Evolutionary conservation across 306 rosid species (phyloP), one percentile per base, ranked within the genome.

Genomic region (Senna tora): DNA sequence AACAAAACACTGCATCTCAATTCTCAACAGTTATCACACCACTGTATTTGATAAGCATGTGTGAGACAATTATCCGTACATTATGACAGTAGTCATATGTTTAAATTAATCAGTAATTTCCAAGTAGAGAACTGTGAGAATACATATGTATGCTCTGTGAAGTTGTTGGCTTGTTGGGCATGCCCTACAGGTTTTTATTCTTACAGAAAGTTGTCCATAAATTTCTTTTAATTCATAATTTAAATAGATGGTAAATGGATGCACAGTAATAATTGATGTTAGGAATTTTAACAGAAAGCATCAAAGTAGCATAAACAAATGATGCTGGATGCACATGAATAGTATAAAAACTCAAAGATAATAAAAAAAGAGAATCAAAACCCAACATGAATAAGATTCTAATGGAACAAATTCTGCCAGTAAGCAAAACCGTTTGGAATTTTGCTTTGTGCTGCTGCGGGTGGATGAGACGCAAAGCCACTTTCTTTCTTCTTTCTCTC

Each of bases 321-420:
- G 34, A 58, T 52, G 20, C 21, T 14, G 66, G 67, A 11, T 56
- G 49, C 74, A 70, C 66, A 69, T 68, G 68, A 80, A 52, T 15
- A 64, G 30, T n/a, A n/a, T n/a, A 49, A 71, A 75, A 59, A 79
- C 50, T 47, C 66, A 78, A 79, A 76, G 62, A 53, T 38, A 47
- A 38, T 34, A 22, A 75, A 68, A 84, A 49, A 73, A 54, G 85
- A 77, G 62, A 74, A 81, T 75, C 21, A 77, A 76, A 64, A 52
- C 62, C 58, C 53, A 68, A 36, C 71, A 84, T 65, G 72, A 63
- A 75, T 69, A 21, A 71, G 80, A 87, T 90, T 84, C 86, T 65
- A 67, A 54, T 53, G 83, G 85, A 88, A 88, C 80, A 84, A 78
- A 81, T 85, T 45, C 81, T 69, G 77, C 89, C 84, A 87, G 83